phyloP scores from a whole-genome alignment of 768 basidiomycete species.

The Boletus tomentosulus region DNA sequence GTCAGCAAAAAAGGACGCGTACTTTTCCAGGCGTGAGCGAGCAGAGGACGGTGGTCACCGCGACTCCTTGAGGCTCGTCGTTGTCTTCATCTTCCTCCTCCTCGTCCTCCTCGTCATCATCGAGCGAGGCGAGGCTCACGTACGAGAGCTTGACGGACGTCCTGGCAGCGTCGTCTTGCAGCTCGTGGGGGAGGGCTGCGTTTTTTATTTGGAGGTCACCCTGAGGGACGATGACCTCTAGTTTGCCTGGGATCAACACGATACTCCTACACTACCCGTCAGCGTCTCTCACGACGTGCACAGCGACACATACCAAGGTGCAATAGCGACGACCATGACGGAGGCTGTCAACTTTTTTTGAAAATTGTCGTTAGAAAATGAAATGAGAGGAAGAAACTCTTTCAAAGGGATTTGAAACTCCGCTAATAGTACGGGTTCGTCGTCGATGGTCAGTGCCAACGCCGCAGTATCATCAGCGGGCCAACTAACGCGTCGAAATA shows the following conservation, averaged over 20 bases:
- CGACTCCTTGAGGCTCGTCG: slow-evolving; percentile 35
- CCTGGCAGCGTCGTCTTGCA: slow-evolving; percentile 56
- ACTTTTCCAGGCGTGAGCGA: slow-evolving; percentile 83
- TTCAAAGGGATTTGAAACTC: slow-evolving; percentile 40
- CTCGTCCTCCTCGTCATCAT: slow-evolving; percentile 41
- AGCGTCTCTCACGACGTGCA: slow-evolving; percentile 3
- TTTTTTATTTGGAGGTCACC: slow-evolving; percentile 79
- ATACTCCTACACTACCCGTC: slow-evolving; percentile 48
- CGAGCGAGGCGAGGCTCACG: slow-evolving; percentile 31
- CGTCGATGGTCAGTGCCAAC: slow-evolving; percentile 46
- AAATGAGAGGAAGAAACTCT: neutral
- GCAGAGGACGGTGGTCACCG: slow-evolving; percentile 59
- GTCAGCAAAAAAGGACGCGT: slow-evolving; percentile 12
- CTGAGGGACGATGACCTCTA: slow-evolving; percentile 53
- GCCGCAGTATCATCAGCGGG: neutral
- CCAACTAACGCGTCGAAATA: slow-evolving; percentile 31
- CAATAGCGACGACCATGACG: slow-evolving; percentile 58
- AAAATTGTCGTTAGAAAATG: neutral
- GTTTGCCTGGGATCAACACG: slow-evolving; percentile 53
- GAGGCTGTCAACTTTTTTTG: slow-evolving; percentile 1
- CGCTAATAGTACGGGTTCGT: slow-evolving; percentile 28
- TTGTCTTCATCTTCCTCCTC: slow-evolving; percentile 45
- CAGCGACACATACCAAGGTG: slow-evolving; percentile 52
- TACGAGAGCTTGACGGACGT: slow-evolving; percentile 69
- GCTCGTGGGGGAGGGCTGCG: slow-evolving; percentile 70